These are phyloP conservation scores for Phytophthora foliorum DNA, from an alignment of 352 stramenopile genomes.

Conservation along the genomic window DNA sequence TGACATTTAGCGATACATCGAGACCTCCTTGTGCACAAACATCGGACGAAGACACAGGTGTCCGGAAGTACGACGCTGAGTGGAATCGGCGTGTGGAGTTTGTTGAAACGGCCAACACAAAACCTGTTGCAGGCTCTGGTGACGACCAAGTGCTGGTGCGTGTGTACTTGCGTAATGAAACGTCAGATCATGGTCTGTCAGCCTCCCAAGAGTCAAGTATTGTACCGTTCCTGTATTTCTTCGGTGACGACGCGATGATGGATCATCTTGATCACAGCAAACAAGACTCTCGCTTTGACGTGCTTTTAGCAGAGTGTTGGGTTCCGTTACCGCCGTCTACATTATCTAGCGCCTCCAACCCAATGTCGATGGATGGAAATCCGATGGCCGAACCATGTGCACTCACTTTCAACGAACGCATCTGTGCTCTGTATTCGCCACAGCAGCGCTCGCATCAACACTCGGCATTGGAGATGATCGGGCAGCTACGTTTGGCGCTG, in stretches of 20 bases:
- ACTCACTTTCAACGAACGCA: conserved; percentile 65
- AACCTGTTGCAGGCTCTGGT: conserved; percentile 11
- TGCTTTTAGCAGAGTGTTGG: conserved; percentile 83
- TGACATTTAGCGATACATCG: conserved; percentile 36
- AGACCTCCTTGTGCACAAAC: conserved; percentile 39
- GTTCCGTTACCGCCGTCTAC: conserved; percentile 67
- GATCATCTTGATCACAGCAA: conserved; percentile 90
- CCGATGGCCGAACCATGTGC: conserved; percentile 36
- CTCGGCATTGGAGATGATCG: conserved; percentile 71
- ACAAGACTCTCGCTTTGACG: conserved; percentile 83
- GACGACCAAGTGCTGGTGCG: conserved; percentile 71
- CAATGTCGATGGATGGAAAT: conserved; percentile 40
- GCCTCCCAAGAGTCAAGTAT: conserved; percentile 86
- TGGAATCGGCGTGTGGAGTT: conserved; percentile 90
- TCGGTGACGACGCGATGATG: conserved; percentile 89
- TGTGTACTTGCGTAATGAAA: conserved; percentile 80
- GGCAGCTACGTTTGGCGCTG: conserved; percentile 75
- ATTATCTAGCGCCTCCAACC: conserved; percentile 30
- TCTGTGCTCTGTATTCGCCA: conserved; percentile 75
- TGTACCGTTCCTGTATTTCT: conserved; percentile 91
- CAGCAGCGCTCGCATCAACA: conserved; percentile 39
- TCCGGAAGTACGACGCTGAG: conserved; percentile 69
- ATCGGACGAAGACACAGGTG: conserved; percentile 35
- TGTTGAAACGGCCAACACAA: conserved; percentile 56
- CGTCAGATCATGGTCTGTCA: conserved; percentile 80